Conservation (phyloP, 1,284 basidiomycete species). For the Wolfiporia cocos region DNA sequence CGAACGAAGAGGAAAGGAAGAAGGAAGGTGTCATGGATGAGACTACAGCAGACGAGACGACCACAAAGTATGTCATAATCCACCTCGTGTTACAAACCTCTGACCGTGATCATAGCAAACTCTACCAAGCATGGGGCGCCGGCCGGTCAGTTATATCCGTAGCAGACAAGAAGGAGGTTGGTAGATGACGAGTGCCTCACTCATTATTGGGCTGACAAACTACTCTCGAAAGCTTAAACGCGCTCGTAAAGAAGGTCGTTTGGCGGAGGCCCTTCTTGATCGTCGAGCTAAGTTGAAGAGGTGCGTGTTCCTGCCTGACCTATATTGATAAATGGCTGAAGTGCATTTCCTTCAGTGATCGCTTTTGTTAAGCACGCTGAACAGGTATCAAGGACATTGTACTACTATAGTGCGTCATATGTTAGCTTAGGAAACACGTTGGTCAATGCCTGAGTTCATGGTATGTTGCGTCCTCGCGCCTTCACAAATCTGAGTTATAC, state of each 20-base stretch:
- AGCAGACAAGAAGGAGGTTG: conserved; percentile 68
- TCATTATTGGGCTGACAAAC: no score
- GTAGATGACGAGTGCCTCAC: no score
- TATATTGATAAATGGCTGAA: neutral
- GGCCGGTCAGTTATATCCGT: conserved; percentile 68
- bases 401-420: no score
- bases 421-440: no score
- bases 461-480: no score
- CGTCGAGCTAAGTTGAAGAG: conserved; percentile 89
- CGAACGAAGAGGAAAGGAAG: conserved; percentile 76
- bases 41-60: conserved; percentile 59
- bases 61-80: conserved; percentile 72
- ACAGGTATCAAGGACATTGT: no score
- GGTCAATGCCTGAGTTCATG: no score
- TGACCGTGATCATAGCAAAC: conserved; percentile 50
- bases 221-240: conserved; percentile 62
- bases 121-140: conserved; percentile 86
- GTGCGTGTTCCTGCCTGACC: conserved; percentile 38
- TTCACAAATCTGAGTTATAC: no score
- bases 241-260: conserved; percentile 80
- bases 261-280: conserved; percentile 87
- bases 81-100: no score
- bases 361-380: conserved; percentile 16
- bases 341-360: conserved; percentile 15
- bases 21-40: conserved; percentile 53